These are phyloP conservation scores for Carallia brachiata DNA, from an alignment of 345 rosid species.

Conservation along the genomic window DNA sequence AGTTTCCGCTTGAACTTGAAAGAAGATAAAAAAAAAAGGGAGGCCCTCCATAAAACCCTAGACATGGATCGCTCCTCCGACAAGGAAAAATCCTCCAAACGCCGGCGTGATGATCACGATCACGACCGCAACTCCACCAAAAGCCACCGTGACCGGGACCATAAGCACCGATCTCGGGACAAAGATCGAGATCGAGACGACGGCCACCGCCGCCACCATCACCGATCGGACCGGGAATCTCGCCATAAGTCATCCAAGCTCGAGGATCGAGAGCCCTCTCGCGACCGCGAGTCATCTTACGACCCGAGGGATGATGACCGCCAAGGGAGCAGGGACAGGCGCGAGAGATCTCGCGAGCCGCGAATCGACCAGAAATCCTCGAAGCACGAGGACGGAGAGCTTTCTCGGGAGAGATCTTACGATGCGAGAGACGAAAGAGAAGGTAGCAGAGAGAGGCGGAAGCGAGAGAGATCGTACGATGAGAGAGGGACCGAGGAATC, in stretches of 20 bases:
- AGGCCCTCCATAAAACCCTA: no score
- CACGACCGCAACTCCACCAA: slow-evolving; percentile 27
- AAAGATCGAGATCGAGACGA: slow-evolving; percentile 29
- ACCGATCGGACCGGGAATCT: slow-evolving; percentile 50
- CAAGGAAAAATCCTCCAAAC: slow-evolving; percentile 48
- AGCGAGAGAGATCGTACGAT: slow-evolving; percentile 35
- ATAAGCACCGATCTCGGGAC: slow-evolving; percentile 41
- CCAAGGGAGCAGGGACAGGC: slow-evolving; percentile 21
- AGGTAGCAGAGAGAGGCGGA: slow-evolving; percentile 30
- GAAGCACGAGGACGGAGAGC: slow-evolving; percentile 11
- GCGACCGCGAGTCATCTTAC: slow-evolving; percentile 31
- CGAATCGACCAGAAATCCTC: slow-evolving; percentile 12
- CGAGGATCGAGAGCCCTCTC: slow-evolving; percentile 39
- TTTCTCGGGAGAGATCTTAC: slow-evolving; percentile 24
- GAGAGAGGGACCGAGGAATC: slow-evolving; percentile 35
- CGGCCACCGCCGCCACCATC: slow-evolving; percentile 31
- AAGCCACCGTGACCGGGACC: slow-evolving; percentile 41
- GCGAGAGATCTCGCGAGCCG: slow-evolving; percentile 34
- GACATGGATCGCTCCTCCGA: slow-evolving; percentile 44
- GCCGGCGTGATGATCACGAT: no score
- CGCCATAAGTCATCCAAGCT: slow-evolving; percentile 32
- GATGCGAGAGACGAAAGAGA: slow-evolving; percentile 40
- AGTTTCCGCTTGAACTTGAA: no score
- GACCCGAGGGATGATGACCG: slow-evolving; percentile 23
- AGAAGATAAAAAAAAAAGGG: no score